These are phyloP conservation scores for Panicum hallii DNA, from an alignment of 202 grass and related monocot genomes.

Conservation along the genomic window DNA sequence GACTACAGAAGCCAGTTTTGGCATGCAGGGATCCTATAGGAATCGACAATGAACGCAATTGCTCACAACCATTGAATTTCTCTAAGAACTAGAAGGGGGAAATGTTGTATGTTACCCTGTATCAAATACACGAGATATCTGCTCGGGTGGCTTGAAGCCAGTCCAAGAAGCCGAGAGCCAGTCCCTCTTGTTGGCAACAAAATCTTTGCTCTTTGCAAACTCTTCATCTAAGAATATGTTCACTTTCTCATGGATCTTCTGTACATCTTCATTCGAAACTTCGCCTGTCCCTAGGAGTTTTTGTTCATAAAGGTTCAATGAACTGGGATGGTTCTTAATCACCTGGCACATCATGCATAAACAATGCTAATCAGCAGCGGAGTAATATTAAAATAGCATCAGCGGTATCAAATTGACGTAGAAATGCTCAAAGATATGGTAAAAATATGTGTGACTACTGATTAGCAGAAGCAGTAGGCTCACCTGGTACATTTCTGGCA, in stretches of 20 bases:
- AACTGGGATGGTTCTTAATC: constrained; percentile 84
- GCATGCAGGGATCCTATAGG: not conserved
- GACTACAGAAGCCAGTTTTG: not conserved
- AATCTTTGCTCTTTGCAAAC: constrained; percentile 84
- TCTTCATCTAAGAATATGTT: constrained; percentile 80
- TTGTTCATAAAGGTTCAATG: constrained; percentile 75
- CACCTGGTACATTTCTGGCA: constrained; percentile 96
- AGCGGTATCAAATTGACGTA: not conserved
- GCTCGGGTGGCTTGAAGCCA: constrained; percentile 91
- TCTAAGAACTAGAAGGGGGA: not conserved
- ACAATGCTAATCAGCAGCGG: constrained; percentile 15
- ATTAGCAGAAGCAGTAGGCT: not conserved
- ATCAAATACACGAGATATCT: constrained; percentile 66
- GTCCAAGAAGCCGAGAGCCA: constrained; percentile 95
- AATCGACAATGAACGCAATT: not conserved
- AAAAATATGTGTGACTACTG: not conserved
- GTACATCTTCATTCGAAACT: constrained; percentile 64
- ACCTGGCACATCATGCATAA: constrained; percentile 46
- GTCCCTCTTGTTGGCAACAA: constrained; percentile 74
- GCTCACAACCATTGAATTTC: not conserved
- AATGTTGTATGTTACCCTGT: not conserved
- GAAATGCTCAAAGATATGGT: not conserved
- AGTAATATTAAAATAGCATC: not conserved
- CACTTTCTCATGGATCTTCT: constrained; percentile 76
- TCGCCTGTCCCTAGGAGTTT: constrained; percentile 66